phyloP scores from a whole-genome alignment of 2,329 filamentous ascomycete genomes.

The Exophiala spinifera region DNA sequence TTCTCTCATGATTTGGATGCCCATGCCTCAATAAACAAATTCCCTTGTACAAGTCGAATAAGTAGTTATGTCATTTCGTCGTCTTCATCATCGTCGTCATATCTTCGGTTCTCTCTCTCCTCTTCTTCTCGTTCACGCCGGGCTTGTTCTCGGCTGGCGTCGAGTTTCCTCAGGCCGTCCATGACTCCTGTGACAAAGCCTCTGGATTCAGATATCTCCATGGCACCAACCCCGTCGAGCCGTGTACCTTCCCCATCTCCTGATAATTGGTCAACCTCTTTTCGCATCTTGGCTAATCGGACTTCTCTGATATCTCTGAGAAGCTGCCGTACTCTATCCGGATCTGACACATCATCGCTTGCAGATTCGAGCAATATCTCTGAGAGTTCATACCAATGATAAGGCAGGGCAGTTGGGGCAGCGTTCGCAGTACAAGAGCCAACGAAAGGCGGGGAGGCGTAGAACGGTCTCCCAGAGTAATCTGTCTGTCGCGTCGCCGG shows the following conservation, averaged over 20 bases:
- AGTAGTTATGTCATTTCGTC: slow-evolving; percentile 28
- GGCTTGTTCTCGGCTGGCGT: slow-evolving; percentile 73
- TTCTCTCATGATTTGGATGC: background rate
- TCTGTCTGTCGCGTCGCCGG: slow-evolving; percentile 32
- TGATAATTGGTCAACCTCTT: slow-evolving; percentile 69
- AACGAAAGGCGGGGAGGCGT: slow-evolving; percentile 69
- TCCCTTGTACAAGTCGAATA: slow-evolving; percentile 1
- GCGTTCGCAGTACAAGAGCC: slow-evolving; percentile 69
- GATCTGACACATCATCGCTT: slow-evolving; percentile 72
- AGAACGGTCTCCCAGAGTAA: slow-evolving; percentile 41
- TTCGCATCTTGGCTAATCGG: slow-evolving; percentile 81
- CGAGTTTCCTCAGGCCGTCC: slow-evolving; percentile 78
- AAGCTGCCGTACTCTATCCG: slow-evolving; percentile 70
- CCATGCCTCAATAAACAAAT: slow-evolving; percentile 9
- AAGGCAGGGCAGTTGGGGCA: slow-evolving; percentile 71
- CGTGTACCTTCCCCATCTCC: slow-evolving; percentile 69
- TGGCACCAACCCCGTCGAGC: slow-evolving; percentile 78
- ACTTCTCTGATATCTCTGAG: slow-evolving; percentile 82
- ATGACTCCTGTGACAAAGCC: slow-evolving; percentile 82
- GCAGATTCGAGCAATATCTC: slow-evolving; percentile 84
- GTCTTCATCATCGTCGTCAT: slow-evolving; percentile 59
- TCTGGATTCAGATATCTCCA: slow-evolving; percentile 87
- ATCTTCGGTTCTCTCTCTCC: slow-evolving; percentile 53
- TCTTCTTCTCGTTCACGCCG: slow-evolving; percentile 74
- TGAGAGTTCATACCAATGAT: slow-evolving; percentile 91